phyloP scores from a whole-genome alignment of 2,329 filamentous ascomycete species.

The Aspergillus ustus region DNA sequence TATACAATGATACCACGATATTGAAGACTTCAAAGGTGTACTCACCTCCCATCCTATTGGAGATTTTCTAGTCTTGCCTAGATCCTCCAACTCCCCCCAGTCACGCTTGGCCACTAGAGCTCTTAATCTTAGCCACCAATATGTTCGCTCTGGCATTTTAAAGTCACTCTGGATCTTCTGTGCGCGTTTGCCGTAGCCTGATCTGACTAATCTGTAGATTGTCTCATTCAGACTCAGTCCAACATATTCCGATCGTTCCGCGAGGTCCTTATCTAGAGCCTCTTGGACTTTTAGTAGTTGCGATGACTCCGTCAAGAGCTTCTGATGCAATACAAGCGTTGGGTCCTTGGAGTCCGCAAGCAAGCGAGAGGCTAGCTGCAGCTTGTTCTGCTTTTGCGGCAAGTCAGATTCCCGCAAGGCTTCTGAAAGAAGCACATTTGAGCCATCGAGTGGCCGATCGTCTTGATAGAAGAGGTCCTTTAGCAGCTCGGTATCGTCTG shows the following conservation, averaged over 20 bases:
- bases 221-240: constrained; percentile 91
- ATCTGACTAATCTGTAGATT: constrained; percentile 81
- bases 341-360: constrained; percentile 83
- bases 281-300: constrained; percentile 85
- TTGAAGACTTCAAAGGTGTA: constrained; percentile 23
- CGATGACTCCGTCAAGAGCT: constrained; percentile 77
- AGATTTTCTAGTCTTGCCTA: constrained; percentile 74
- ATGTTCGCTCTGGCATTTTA: constrained; percentile 87
- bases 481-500: constrained; percentile 79
- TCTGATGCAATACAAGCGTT: constrained; percentile 66
- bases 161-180: constrained; percentile 91
- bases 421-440: constrained; percentile 84
- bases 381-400: constrained; percentile 77
- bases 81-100: constrained; percentile 90
- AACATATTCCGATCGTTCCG: constrained; percentile 65
- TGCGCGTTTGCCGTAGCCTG: constrained; percentile 81
- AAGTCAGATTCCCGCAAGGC: constrained; percentile 74
- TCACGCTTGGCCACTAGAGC: constrained; percentile 88
- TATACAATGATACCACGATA: constrained; percentile 21
- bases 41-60: constrained; percentile 95
- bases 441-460: constrained; percentile 84
- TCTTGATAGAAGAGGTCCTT: constrained; percentile 99
- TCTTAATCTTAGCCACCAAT: constrained; percentile 83
- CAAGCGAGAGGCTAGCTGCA: constrained; percentile 82
- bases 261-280: constrained; percentile 80